Evolutionary conservation across 352 stramenopile species (phyloP).

Genomic region (Globisporangium iwayamae): DNA sequence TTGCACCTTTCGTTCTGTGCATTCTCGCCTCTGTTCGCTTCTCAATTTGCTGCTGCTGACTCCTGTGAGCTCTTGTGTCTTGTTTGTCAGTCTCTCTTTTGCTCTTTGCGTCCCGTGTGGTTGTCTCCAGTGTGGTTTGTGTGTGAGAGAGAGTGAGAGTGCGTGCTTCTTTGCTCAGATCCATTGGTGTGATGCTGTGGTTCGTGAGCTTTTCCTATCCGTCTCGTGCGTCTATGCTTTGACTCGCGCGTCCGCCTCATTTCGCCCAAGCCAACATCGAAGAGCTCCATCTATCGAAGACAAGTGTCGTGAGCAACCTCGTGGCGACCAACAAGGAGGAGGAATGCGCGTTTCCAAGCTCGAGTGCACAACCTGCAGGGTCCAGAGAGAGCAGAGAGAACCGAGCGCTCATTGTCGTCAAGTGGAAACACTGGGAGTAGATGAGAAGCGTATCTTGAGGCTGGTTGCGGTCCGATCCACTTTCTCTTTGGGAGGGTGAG

Average conservation of each 20-base stretch:
- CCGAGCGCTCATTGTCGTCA: not conserved
- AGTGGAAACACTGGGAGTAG: not conserved
- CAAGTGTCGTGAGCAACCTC: not conserved
- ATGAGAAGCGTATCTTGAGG: not conserved
- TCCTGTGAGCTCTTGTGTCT: not conserved
- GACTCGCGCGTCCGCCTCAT: not conserved
- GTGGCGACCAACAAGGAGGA: not conserved
- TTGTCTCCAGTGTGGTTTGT: not conserved
- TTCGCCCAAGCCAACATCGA: not conserved
- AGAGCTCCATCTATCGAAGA: not conserved
- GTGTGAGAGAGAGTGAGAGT: not conserved
- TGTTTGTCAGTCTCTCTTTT: not conserved
- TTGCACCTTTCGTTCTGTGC: not conserved
- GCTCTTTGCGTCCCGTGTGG: not conserved
- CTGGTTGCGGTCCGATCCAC: conserved; percentile 7
- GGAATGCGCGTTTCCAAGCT: not conserved
- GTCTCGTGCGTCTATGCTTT: not conserved
- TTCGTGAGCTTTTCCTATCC: not conserved
- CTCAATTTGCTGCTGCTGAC: not conserved
- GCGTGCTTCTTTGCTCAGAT: not conserved
- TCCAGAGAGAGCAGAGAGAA: not conserved
- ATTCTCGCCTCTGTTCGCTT: not conserved
- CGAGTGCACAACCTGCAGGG: not conserved
- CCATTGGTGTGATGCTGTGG: not conserved
- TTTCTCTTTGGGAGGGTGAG: conserved; percentile 3